phyloP scores from a whole-genome alignment of 441 rosid species.

The Capsella rubella region DNA sequence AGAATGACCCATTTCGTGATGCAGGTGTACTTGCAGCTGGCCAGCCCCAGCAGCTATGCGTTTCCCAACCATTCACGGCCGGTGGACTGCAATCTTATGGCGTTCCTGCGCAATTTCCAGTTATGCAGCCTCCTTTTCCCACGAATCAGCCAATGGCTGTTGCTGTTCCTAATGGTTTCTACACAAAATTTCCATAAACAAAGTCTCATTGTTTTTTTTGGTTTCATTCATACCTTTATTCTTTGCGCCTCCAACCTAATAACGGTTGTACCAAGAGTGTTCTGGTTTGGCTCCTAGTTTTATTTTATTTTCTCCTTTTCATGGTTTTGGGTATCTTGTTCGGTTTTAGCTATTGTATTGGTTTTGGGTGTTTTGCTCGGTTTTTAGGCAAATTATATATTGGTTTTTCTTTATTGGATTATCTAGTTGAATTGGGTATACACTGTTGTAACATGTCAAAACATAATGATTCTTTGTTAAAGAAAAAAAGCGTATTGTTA shows the following conservation, averaged over 20 bases:
- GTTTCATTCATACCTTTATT: constrained; percentile 28
- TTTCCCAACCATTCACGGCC: constrained; percentile 57
- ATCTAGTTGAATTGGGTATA: neutral
- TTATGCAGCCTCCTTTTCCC: constrained; percentile 64
- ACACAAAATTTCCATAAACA: constrained; percentile 62
- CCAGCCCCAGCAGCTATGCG: constrained; percentile 61
- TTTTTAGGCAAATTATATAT: neutral
- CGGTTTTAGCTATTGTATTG: constrained; percentile 2
- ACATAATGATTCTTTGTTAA: constrained; percentile 1
- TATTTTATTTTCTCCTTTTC: too few species aligned
- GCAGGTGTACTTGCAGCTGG: constrained; percentile 48
- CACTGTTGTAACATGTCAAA: neutral
- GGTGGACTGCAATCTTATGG: constrained; percentile 64
- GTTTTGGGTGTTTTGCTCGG: neutral
- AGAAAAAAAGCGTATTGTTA: neutral
- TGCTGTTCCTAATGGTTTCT: constrained; percentile 59
- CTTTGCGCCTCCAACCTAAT: constrained; percentile 29
- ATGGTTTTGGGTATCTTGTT: neutral
- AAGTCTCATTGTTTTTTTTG: constrained; percentile 1
- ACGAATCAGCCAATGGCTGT: constrained; percentile 50
- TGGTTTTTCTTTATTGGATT: neutral
- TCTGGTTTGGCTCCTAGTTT: neutral
- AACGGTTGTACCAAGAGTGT: neutral
- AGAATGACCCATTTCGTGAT: neutral
- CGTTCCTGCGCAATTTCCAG: constrained; percentile 59